Percentiles rank a stretch among this genome's conserved stretches.
phyloP scores from a whole-genome alignment of 371 early-diverging fungal species.

The Mucor lusitanicus region DNA sequence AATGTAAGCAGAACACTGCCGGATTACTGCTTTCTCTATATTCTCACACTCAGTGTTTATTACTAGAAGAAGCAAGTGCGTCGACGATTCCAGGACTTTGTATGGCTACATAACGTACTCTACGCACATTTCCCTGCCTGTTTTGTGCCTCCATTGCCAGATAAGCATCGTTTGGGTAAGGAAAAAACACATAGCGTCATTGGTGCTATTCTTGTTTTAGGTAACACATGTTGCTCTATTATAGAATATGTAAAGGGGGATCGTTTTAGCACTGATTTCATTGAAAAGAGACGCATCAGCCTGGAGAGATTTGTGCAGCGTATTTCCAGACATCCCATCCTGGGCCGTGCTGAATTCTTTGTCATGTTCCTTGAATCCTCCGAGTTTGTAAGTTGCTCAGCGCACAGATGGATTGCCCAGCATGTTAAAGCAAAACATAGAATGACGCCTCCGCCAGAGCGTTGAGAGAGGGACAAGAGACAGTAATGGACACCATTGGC shows the following conservation, averaged over 20 bases:
- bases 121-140: conserved; percentile 75
- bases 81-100: conserved; percentile 94
- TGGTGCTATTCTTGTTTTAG: background rate
- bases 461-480: conserved; percentile 59
- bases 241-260: conserved; percentile 94
- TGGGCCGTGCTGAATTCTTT: conserved; percentile 70
- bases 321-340: conserved; percentile 85
- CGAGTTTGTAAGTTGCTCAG: conserved; percentile 62
- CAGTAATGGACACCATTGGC: conserved; percentile 83
- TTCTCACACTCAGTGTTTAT: background rate
- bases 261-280: conserved; percentile 89
- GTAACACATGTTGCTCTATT: background rate
- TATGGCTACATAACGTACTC: conserved; percentile 81
- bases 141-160: conserved; percentile 92
- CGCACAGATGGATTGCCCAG: background rate
- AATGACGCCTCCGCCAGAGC: conserved; percentile 57
- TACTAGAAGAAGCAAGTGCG: conserved; percentile 56
- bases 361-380: conserved; percentile 80
- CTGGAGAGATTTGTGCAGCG: conserved; percentile 82
- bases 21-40: background rate
- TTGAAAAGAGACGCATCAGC: conserved; percentile 77
- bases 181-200: background rate
- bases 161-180: conserved; percentile 86
- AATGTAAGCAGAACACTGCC: conserved; percentile 38
- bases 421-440: conserved; percentile 16